Base-by-base conservation (phyloP, 2,329 filamentous ascomycete genomes). In the Coniochaeta sp. region DNA sequence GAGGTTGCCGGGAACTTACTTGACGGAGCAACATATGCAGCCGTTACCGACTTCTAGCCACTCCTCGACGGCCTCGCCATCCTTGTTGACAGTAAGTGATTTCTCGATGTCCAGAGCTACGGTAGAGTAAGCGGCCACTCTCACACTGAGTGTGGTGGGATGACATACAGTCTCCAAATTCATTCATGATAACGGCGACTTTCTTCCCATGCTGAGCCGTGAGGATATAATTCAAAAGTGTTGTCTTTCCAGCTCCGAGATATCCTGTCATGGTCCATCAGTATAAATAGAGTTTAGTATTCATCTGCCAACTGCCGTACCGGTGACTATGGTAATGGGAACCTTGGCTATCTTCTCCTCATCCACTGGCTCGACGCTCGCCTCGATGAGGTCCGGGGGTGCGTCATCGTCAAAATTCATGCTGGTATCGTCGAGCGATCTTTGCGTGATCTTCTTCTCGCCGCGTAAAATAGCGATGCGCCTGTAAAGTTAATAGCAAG, bases 11-110 rank as follows among this genome's bases (percentile, higher is more conserved):
- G 42, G 47, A 16, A 32, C 71, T 60, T 79, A 93, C 87, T 97
- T 99, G 68, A 98, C 93, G 3, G 92, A 96, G 76, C 95, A 99
- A 77, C 95, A 99, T 65, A 99, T 92, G 72, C 95, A 99, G 63
- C 95, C 95, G 67, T 99, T 99, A 58, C 91, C 92, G 58, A 99
- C 86, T 63, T 97, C 93, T 30, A 99, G 85, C 90, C 96, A 99
- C 78, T 96, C 92, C 70, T 95, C 89, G 7, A 93, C 90, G 69
- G 91, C 84, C 69, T 93, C 85, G 42, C 87, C 89, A 61, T 88
- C 89, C 71, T 93, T 87, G 71, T 89, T 96, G 66, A 99, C 87
- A 0, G 93, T 98, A 63, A 99, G 81, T 50, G 92, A 93, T 72
- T 96, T 97, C 73, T 99, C 95, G 65, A 99, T 96, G 69, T 98